A percentile compares a stretch with the other conserved stretches of the same genome.
These are phyloP conservation scores for Pseudocercospora fijiensis DNA, from an alignment of 2,329 filamentous ascomycete genomes.

Conservation along the genomic window DNA sequence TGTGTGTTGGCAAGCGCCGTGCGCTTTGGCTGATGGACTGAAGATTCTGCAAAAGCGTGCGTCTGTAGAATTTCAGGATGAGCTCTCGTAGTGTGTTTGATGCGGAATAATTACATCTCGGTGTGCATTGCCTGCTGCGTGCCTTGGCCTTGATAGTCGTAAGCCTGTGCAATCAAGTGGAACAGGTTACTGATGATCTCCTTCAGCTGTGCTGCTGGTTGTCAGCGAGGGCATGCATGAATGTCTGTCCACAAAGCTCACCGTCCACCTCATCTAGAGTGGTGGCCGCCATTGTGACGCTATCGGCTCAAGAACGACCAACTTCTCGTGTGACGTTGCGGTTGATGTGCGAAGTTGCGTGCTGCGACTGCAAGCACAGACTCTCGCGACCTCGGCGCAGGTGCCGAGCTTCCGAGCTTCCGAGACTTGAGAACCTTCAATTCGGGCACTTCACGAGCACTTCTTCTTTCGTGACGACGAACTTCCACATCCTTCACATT, in stretches of 20 bases:
- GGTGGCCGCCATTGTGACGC: slow-evolving; percentile 30
- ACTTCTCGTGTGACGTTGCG: background rate
- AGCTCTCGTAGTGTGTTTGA: slow-evolving; percentile 7
- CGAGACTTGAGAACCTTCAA: background rate
- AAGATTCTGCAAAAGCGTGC: slow-evolving; percentile 53
- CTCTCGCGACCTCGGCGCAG: background rate
- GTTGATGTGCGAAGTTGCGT: background rate
- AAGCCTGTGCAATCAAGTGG: slow-evolving; percentile 58
- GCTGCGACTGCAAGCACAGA: background rate
- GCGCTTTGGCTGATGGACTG: slow-evolving; percentile 53
- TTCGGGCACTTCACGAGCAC: no score
- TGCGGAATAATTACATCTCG: slow-evolving; percentile 50
- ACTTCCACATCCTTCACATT: background rate
- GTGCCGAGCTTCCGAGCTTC: background rate
- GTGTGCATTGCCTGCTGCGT: slow-evolving; percentile 58
- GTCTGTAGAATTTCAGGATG: slow-evolving; percentile 42
- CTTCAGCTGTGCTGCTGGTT: slow-evolving; percentile 53
- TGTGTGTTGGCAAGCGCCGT: slow-evolving; percentile 51
- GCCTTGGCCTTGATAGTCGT: slow-evolving; percentile 58
- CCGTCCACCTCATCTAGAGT: slow-evolving; percentile 38
- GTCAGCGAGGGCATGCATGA: slow-evolving; percentile 11
- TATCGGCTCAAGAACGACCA: background rate
- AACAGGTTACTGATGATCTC: slow-evolving; percentile 63
- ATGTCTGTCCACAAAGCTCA: slow-evolving; percentile 11
- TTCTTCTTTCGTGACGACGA: background rate